Percentiles rank a stretch among this genome's conserved stretches.
Conservation (phyloP, 2,329 filamentous ascomycete genomes). For the Parafenestella ontariensis region DNA sequence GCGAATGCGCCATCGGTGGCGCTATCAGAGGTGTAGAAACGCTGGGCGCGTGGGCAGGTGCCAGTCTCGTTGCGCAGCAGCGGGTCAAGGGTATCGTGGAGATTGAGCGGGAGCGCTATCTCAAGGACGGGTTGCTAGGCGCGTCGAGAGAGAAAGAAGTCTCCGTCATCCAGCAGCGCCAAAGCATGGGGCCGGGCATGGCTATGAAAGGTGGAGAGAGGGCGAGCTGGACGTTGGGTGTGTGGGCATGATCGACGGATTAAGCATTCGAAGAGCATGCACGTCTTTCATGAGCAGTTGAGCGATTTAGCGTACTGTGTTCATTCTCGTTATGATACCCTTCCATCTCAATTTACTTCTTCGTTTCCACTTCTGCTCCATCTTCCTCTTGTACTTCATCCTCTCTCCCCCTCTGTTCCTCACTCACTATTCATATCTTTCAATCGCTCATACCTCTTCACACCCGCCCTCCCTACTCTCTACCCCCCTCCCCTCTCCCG, state of each 20-base stretch:
- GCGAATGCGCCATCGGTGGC: slow-evolving; percentile 58
- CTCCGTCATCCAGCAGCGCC: slow-evolving; percentile 63
- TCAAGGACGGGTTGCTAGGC: slow-evolving; percentile 69
- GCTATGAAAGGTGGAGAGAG: slow-evolving; percentile 40
- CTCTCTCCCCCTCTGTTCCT: neutral
- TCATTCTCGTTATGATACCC: slow-evolving; percentile 14
- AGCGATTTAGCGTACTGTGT: neutral
- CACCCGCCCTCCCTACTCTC: neutral
- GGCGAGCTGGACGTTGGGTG: slow-evolving; percentile 49
- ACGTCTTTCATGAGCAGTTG: neutral
- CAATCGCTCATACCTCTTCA: no score
- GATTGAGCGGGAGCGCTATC: slow-evolving; percentile 74
- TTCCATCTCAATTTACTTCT: neutral
- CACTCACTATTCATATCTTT: no score
- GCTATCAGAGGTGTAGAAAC: slow-evolving; percentile 71
- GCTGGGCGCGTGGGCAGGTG: slow-evolving; percentile 77
- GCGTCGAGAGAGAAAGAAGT: slow-evolving; percentile 67
- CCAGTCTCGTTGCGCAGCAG: slow-evolving; percentile 72
- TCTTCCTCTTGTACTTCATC: neutral
- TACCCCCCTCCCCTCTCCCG: neutral
- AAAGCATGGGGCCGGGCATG: slow-evolving; percentile 67
- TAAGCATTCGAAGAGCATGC: neutral
- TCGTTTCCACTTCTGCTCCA: neutral
- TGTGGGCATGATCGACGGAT: slow-evolving; percentile 41
- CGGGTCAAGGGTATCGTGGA: slow-evolving; percentile 73